Percentiles rank a stretch among this genome's conserved stretches.
Conservation (phyloP, 306 rosid genomes). For the Aeschynomene evenia region DNA sequence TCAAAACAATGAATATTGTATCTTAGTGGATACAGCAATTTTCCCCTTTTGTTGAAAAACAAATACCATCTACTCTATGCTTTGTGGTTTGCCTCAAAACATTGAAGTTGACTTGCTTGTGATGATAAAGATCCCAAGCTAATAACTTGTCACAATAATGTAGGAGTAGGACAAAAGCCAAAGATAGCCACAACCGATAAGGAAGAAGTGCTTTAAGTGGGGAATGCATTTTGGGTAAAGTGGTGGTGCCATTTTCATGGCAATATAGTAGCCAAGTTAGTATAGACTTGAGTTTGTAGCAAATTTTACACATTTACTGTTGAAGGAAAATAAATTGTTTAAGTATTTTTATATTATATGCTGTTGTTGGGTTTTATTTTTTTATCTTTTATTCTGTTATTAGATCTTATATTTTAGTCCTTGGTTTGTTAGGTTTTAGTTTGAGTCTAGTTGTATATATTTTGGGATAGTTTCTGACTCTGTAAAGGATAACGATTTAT, state of each 20-base stretch:
- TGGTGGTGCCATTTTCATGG: constrained; percentile 11
- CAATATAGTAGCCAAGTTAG: not conserved
- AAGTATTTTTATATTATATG: too few species aligned
- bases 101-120: constrained; percentile 23
- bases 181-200: not conserved
- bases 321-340: too few species aligned
- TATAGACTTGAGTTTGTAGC: too few species aligned
- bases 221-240: not conserved
- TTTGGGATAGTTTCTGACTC: too few species aligned
- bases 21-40: not conserved
- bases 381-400: too few species aligned
- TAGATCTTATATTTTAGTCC: too few species aligned
- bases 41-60: constrained; percentile 18
- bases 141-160: not conserved
- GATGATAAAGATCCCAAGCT: not conserved
- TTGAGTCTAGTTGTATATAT: too few species aligned
- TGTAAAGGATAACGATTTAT: too few species aligned
- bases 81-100: not conserved
- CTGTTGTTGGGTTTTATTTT: too few species aligned
- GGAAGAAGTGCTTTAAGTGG: not conserved
- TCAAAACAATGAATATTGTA: not conserved
- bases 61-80: not conserved
- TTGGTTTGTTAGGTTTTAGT: too few species aligned
- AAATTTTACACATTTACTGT: too few species aligned
- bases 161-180: not conserved